Percentiles rank a stretch among this genome's conserved stretches.
Evolutionary conservation across 768 basidiomycete genomes (phyloP).

Genomic region (Udeniomyces megalosporus): DNA sequence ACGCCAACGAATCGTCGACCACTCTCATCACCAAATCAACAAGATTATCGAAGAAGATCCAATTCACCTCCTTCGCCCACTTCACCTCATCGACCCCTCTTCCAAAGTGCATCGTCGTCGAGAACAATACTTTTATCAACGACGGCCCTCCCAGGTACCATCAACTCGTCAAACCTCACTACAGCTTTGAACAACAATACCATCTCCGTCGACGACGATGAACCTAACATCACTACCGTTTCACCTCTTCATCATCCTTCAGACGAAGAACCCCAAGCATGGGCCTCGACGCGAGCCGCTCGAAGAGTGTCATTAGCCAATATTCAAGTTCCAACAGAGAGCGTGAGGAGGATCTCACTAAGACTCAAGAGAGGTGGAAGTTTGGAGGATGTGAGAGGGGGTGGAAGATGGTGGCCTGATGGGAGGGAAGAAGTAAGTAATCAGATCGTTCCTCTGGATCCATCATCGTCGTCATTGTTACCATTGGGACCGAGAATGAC

Average conservation of each 20-base stretch:
- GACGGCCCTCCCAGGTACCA: background rate
- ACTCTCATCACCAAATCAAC: no score
- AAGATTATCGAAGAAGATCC: no score
- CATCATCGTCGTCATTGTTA: no score
- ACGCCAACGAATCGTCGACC: no score
- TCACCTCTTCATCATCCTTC: background rate
- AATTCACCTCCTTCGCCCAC: no score
- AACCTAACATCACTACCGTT: background rate
- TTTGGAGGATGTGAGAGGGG: background rate
- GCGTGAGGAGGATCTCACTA: constrained; percentile 4
- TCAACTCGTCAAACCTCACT: background rate
- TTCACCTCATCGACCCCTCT: no score
- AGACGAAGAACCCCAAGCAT: background rate
- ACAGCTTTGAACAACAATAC: no score
- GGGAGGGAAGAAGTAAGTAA: background rate
- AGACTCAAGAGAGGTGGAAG: background rate
- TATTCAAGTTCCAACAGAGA: background rate
- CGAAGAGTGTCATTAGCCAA: constrained; percentile 6
- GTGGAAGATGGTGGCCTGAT: background rate
- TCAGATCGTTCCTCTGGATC: background rate
- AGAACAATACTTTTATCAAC: no score
- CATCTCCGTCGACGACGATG: no score
- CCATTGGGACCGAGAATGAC: no score
- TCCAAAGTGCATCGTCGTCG: no score
- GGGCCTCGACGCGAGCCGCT: background rate